These are phyloP conservation scores for Chaetoscypha palmicola DNA, from an alignment of 2,329 filamentous ascomycete genomes.

Conservation along the genomic window DNA sequence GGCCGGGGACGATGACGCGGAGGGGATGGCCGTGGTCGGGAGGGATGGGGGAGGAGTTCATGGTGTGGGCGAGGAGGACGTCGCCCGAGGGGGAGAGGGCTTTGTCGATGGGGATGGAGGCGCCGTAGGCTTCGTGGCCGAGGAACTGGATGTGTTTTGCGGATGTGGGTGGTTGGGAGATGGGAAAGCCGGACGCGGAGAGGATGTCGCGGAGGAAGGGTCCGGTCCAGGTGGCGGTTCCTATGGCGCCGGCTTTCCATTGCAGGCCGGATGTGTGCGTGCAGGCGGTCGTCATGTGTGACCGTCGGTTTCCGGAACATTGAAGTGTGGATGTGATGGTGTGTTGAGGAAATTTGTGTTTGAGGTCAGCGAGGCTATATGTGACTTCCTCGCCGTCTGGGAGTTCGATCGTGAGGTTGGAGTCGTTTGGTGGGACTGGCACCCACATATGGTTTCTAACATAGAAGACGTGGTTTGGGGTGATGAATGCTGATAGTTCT, in stretches of 20 bases:
- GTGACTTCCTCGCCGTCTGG: conserved; percentile 31
- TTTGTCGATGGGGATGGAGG: conserved; percentile 40
- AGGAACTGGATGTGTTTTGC: conserved; percentile 18
- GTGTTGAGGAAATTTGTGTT: conserved; percentile 36
- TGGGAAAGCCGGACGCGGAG: conserved; percentile 33
- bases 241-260: conserved; percentile 39
- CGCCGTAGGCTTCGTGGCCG: conserved; percentile 17
- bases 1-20: conserved; percentile 36
- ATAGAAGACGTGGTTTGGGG: conserved; percentile 44
- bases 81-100: conserved; percentile 42
- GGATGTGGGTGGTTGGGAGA: conserved; percentile 12
- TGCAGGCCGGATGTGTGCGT: conserved; percentile 41
- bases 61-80: conserved; percentile 41
- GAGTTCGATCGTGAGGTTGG: conserved; percentile 38
- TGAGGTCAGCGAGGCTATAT: conserved; percentile 39
- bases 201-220: conserved; percentile 40
- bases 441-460: conserved; percentile 48
- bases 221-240: conserved; percentile 46
- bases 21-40: conserved; percentile 41
- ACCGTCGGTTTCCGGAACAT: conserved; percentile 44
- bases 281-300: conserved; percentile 45
- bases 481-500: conserved; percentile 42
- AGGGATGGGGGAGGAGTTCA: conserved; percentile 39
- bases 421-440: conserved; percentile 26
- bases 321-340: conserved; percentile 43